Conservation (phyloP, 371 early-diverging fungal genomes). For the Rhizomucor miehei region DNA sequence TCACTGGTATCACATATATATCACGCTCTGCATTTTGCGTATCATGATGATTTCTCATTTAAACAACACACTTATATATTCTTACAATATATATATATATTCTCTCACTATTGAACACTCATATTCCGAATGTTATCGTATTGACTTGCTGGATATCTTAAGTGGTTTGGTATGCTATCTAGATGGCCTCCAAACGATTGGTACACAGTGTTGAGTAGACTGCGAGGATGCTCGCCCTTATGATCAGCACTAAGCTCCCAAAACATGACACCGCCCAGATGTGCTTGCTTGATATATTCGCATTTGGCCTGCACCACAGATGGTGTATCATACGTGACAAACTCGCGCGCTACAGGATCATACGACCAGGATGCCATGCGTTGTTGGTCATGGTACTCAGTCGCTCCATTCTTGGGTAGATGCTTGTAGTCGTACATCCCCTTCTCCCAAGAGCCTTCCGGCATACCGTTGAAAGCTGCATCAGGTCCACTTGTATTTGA, state of each 20-base stretch:
- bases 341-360: slow-evolving; percentile 57
- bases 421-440: slow-evolving; percentile 78
- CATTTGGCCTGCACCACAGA: slow-evolving; percentile 69
- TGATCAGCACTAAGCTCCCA: slow-evolving; percentile 78
- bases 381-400: slow-evolving; percentile 63
- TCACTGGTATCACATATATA: too few species aligned
- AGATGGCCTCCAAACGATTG: slow-evolving; percentile 29
- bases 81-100: not conserved
- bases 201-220: slow-evolving; percentile 40
- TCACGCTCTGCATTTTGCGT: not conserved
- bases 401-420: slow-evolving; percentile 64
- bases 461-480: slow-evolving; percentile 54
- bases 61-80: not conserved
- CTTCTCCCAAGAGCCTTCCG: slow-evolving; percentile 79
- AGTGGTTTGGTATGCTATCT: slow-evolving; percentile 46
- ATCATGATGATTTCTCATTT: not conserved
- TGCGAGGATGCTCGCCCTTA: slow-evolving; percentile 33
- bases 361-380: slow-evolving; percentile 76
- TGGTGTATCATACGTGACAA: slow-evolving; percentile 85
- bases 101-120: slow-evolving; percentile 1
- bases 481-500: slow-evolving; percentile 26
- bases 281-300: slow-evolving; percentile 61
- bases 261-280: slow-evolving; percentile 82
- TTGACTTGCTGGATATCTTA: slow-evolving; percentile 43
- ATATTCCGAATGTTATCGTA: slow-evolving; percentile 47